Percentiles rank a stretch among this genome's conserved stretches.
phyloP scores from a whole-genome alignment of 331 rosid genomes.

The Stylosanthes scabra region DNA sequence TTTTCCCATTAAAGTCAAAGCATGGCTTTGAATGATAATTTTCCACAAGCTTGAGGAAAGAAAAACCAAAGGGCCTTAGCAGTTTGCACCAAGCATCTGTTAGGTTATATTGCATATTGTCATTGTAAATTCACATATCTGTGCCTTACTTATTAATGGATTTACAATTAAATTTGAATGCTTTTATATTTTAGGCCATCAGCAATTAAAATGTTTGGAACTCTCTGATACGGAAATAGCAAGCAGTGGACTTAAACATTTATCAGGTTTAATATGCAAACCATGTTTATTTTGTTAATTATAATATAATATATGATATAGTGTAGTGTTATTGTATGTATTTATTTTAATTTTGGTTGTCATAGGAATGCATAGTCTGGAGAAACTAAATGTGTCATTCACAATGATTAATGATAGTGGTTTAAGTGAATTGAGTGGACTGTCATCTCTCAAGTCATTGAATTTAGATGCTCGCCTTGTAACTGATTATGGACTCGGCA shows the following conservation, averaged over 20 bases:
- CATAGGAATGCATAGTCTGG: conserved; percentile 80
- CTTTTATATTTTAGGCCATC: conserved; percentile 57
- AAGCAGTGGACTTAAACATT: conserved; percentile 79
- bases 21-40: background rate
- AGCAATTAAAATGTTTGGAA: conserved; percentile 79
- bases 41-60: background rate
- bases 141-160: background rate
- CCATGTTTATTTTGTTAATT: background rate
- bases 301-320: background rate
- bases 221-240: conserved; percentile 94
- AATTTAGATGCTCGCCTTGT: conserved; percentile 91
- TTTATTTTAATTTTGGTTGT: conserved; percentile 28
- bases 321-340: conserved; percentile 16
- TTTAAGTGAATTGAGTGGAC: conserved; percentile 74
- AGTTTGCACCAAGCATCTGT: too few relatives aligned
- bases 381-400: conserved; percentile 89
- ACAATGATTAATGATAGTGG: conserved; percentile 72
- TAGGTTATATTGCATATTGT: conserved; percentile 7
- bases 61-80: background rate
- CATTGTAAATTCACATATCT: too few relatives aligned
- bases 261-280: conserved; percentile 67
- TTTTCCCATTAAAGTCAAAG: too few relatives aligned
- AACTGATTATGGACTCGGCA: conserved; percentile 78
- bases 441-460: conserved; percentile 87
- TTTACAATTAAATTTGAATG: conserved; percentile 33